Conservation (phyloP, 2,329 filamentous ascomycete genomes). For the Claviceps monticola region DNA sequence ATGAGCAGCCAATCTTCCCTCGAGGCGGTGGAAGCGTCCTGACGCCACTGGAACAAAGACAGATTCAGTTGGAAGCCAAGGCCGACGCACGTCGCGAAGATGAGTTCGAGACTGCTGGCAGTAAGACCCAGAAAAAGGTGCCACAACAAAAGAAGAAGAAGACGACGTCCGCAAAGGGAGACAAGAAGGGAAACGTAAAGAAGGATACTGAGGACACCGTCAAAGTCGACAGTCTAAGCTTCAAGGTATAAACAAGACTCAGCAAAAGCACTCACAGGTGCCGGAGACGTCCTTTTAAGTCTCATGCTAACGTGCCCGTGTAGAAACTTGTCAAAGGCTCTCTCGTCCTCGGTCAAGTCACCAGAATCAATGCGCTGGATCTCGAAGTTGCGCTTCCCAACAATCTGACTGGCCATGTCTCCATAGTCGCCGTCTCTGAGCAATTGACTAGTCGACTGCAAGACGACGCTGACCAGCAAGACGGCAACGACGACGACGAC, state of each 20-base stretch:
- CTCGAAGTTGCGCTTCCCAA: constrained; percentile 78
- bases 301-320: constrained; percentile 10
- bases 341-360: constrained; percentile 75
- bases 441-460: constrained; percentile 65
- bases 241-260: constrained; percentile 47
- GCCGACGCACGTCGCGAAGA: constrained; percentile 87
- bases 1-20: constrained; percentile 84
- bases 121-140: constrained; percentile 31
- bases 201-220: constrained; percentile 38
- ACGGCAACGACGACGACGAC: constrained; percentile 38
- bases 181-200: constrained; percentile 35
- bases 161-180: constrained; percentile 33
- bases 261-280: neutral
- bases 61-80: constrained; percentile 87
- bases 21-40: constrained; percentile 82
- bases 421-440: constrained; percentile 83
- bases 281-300: neutral
- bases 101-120: constrained; percentile 38
- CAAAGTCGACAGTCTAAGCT: constrained; percentile 76
- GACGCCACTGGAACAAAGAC: constrained; percentile 88
- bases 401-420: constrained; percentile 78
- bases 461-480: constrained; percentile 40
- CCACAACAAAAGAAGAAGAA: constrained; percentile 35
- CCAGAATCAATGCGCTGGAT: constrained; percentile 65
- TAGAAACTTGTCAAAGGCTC: constrained; percentile 76